Evolutionary conservation across 2,329 filamentous ascomycete genomes (phyloP).

Genomic region (Atkinsonella hypoxylon): DNA sequence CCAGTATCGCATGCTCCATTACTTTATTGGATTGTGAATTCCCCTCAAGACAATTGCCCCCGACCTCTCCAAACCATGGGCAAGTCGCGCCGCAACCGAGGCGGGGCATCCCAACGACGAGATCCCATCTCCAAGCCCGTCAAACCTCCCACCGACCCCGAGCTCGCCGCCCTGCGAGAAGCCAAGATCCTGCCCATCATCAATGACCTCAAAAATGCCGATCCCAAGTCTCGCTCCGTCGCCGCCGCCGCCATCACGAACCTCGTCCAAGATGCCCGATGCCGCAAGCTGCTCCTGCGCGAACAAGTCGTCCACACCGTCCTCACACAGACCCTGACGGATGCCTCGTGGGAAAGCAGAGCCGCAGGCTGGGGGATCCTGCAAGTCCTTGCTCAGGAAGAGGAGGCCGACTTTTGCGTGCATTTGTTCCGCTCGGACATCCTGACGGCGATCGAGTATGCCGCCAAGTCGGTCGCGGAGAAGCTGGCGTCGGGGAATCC

Average conservation of each 20-base stretch:
- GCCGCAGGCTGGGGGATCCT: conserved; percentile 58
- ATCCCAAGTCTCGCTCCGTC: conserved; percentile 45
- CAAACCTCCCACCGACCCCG: conserved; percentile 51
- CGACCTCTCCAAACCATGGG: conserved; percentile 39
- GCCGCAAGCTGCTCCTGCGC: conserved; percentile 51
- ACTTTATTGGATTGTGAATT: neutral
- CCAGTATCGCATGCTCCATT: neutral
- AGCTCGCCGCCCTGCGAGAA: conserved; percentile 50
- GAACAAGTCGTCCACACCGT: conserved; percentile 54
- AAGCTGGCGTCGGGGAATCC: conserved; percentile 29
- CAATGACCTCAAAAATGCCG: conserved; percentile 45
- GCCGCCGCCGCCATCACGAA: conserved; percentile 49
- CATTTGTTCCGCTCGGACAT: conserved; percentile 52
- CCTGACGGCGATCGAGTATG: conserved; percentile 47
- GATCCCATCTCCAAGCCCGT: conserved; percentile 45
- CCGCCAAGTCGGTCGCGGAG: conserved; percentile 35
- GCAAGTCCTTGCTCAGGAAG: conserved; percentile 46
- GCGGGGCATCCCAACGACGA: conserved; percentile 33
- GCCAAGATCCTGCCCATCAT: conserved; percentile 52
- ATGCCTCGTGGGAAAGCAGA: conserved; percentile 49
- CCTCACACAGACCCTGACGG: conserved; percentile 51
- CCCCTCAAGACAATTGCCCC: too few species aligned
- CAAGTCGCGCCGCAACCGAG: conserved; percentile 45
- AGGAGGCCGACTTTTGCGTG: conserved; percentile 55
- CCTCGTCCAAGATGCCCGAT: conserved; percentile 48